Percentiles rank a stretch among this genome's conserved stretches.
phyloP scores from a whole-genome alignment of 2,329 filamentous ascomycete species.

The Claviceps monticola region DNA sequence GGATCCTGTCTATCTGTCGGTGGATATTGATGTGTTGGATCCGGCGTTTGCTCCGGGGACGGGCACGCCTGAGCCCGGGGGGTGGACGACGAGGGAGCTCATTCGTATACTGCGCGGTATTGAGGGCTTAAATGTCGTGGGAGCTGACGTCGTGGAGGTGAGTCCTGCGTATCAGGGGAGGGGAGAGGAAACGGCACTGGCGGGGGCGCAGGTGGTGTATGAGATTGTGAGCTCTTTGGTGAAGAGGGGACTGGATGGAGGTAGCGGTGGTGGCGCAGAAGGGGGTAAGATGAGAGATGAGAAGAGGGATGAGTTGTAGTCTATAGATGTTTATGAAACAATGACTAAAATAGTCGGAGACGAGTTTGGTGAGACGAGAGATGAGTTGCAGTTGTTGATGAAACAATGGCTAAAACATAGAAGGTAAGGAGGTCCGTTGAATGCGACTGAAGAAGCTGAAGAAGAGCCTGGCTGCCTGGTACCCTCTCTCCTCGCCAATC shows the following conservation, averaged over 20 bases:
- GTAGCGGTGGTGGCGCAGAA: slow-evolving; percentile 16
- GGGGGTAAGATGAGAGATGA: slow-evolving; percentile 14
- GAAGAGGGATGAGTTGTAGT: slow-evolving; percentile 21
- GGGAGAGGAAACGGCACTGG: slow-evolving; percentile 70
- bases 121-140: slow-evolving; percentile 72
- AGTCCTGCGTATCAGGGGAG: slow-evolving; percentile 70
- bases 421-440: too few relatives aligned
- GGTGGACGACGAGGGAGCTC: slow-evolving; percentile 81
- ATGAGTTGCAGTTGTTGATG: slow-evolving; percentile 21
- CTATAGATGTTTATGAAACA: slow-evolving; percentile 11
- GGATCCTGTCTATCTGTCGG: slow-evolving; percentile 65
- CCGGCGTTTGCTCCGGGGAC: slow-evolving; percentile 56
- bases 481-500: too few relatives aligned
- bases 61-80: slow-evolving; percentile 79
- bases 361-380: slow-evolving; percentile 13
- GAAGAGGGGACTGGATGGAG: slow-evolving; percentile 29
- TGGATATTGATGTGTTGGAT: slow-evolving; percentile 77
- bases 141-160: slow-evolving; percentile 78
- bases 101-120: slow-evolving; percentile 72
- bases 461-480: too few relatives aligned
- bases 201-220: slow-evolving; percentile 71
- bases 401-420: too few relatives aligned
- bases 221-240: slow-evolving; percentile 72
- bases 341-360: too few relatives aligned
- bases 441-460: too few relatives aligned